Base-by-base conservation (phyloP, 257 asterid species). In the Salvia splendens region DNA sequence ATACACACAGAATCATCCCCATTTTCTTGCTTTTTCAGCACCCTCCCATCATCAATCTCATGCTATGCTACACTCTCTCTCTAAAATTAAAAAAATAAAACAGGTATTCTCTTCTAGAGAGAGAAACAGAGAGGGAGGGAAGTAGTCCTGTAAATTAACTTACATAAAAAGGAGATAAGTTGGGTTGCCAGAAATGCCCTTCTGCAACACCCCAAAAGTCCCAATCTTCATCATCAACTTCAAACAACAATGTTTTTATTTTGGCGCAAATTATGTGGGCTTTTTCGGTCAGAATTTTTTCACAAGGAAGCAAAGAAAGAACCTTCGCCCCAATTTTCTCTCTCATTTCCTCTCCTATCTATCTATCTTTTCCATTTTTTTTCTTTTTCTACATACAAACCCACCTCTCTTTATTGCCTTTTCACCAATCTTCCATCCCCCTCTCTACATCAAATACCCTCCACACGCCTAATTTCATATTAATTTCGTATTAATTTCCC, bases 241-340 rank as follows among this genome's bases (percentile, higher is more conserved):
- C 83, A 51, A 78, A 67, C 77, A 72, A 78, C 72, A 62, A 75
- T 75, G 77, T 73, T 69, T 75, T 70, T 70, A 61, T 61, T 64
- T 61, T 65, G 52, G 76, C 85, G 74, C 76, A 75, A 75, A 69
- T 77, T 80, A 65, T 72, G 87, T 83, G 93, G 89, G 82, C 95
- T 88, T 84, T 88, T 84, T 84, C 88, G 95, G 96, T 87, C 96
- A 84, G 88, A 87, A 64, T 79, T 80, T 47, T 73, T 72, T 79
- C 86, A 75, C 89, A 80, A 80, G 82, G 80, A 80, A 75, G 76
- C 79, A 67, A 84, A 67, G 82, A 78, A 79, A 84, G 86, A 87
- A 89, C 86, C 85, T 85, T 73, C 80, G 1, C 46, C 63, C 56
- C 63, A 70, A 59, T 72, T 65, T 72, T 68, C 63, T 70, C 73